Evolutionary conservation across 306 rosid species (phyloP), one percentile per base, ranked within the genome.

Genomic region (Prunus campanulata): DNA sequence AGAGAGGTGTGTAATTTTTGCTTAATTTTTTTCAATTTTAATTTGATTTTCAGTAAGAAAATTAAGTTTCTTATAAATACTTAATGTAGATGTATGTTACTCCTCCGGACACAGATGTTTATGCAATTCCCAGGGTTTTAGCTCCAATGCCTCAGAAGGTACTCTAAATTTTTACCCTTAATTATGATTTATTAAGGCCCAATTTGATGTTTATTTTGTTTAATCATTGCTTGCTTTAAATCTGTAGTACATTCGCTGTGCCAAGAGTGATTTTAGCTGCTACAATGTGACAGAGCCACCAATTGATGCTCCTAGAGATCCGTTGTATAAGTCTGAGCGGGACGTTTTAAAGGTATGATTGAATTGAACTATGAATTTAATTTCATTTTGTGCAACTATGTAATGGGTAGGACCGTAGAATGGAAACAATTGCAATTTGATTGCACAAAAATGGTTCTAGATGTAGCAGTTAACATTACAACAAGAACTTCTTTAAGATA

Each of bases 61-160:
- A 10, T 47, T 9, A 4, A 15, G 47, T 42, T 49, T 11, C 25
- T 50, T 46, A 5, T 18, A 18, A 20, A 13, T 71, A 60, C 77
- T 74, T 51, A 30, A 68, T 78, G 77, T 74, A 94, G 98, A 92
- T 91, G 95, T 94, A 94, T 76, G 98, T 92, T 67, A 94, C 98
- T 86, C 97, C 97, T 87, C 98, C 97, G 5, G 97, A 92, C 79
- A 94, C 96, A 49, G 98, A 94, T 84, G 85, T 94, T 75, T 94
- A 94, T 84, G 86, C 96, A 1, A 86, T 94, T 79, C 97, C 98
- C 20, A 92, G 68, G 85, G 90, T 94, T 75, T 91, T 92, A 32
- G 96, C 98, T 86, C 96, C 97, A 74, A 86, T 94, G 98, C 96
- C 97, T 74, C 85, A 83, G 72, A 94, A 94, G 97, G 97, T 94